Conservation (phyloP, 352 stramenopile species). For the Globisporangium viniferum region DNA sequence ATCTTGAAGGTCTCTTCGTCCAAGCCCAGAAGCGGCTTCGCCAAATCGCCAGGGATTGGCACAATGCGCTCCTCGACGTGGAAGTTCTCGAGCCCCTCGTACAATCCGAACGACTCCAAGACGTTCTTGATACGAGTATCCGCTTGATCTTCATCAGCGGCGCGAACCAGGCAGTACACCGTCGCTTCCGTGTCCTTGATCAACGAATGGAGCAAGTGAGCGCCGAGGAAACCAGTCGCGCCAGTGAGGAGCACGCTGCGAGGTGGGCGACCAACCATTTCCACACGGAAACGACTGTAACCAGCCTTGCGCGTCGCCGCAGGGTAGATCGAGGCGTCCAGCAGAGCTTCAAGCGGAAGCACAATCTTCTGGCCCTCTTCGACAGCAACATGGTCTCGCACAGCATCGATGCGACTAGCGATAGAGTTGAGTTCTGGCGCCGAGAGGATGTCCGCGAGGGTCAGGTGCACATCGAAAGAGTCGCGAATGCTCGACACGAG, state of each 20-base stretch:
- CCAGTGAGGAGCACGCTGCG: slow-evolving; percentile 87
- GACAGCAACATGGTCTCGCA: slow-evolving; percentile 13
- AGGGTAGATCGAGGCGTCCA: slow-evolving; percentile 72
- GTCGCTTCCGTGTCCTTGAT: slow-evolving; percentile 64
- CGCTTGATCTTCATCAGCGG: slow-evolving; percentile 38
- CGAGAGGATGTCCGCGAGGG: slow-evolving; percentile 71
- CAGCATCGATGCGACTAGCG: slow-evolving; percentile 49
- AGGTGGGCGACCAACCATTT: slow-evolving; percentile 69
- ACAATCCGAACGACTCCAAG: slow-evolving; percentile 54
- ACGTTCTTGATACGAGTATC: slow-evolving; percentile 54
- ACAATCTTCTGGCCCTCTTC: slow-evolving; percentile 40
- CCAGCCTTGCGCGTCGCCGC: slow-evolving; percentile 65
- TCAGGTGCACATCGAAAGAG: slow-evolving; percentile 61
- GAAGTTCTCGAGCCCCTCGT: slow-evolving; percentile 45
- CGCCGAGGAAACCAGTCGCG: slow-evolving; percentile 89
- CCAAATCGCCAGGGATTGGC: slow-evolving; percentile 70
- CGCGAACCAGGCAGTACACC: slow-evolving; percentile 85
- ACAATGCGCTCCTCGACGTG: slow-evolving; percentile 73
- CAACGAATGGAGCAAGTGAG: slow-evolving; percentile 80
- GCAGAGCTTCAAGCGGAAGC: slow-evolving; percentile 56
- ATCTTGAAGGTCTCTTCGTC: slow-evolving; percentile 82
- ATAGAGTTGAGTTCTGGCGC: slow-evolving; percentile 56
- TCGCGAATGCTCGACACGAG: slow-evolving; percentile 72
- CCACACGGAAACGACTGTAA: slow-evolving; percentile 77
- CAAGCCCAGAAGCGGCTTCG: slow-evolving; percentile 79